Evolutionary conservation across 2,329 filamentous ascomycete species (phyloP).

Genomic region (Colletotrichum gloeosporioides): DNA sequence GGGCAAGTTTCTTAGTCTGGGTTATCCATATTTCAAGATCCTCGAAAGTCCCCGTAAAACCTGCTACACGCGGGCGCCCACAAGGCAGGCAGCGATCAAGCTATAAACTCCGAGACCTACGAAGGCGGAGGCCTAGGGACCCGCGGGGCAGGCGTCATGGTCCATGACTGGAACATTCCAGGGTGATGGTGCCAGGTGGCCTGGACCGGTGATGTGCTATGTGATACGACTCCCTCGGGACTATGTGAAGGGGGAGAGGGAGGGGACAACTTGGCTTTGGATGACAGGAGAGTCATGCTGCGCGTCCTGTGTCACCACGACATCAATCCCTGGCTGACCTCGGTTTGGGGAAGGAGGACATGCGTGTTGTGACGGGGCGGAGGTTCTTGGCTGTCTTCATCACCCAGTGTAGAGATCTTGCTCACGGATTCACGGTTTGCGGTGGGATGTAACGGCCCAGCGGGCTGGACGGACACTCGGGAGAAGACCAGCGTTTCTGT

Average conservation of each 20-base stretch:
- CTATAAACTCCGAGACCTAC: neutral
- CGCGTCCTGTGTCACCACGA: neutral
- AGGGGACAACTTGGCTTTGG: neutral
- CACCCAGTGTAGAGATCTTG: neutral
- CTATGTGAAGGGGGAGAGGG: neutral
- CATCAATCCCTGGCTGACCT: neutral
- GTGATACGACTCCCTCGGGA: neutral
- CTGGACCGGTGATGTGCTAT: slow-evolving; percentile 2
- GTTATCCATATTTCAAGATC: neutral
- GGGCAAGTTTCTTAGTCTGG: neutral
- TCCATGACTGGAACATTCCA: neutral
- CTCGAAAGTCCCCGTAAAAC: neutral
- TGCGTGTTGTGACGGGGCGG: neutral
- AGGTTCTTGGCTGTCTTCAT: neutral
- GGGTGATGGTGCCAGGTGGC: neutral
- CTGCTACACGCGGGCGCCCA: neutral
- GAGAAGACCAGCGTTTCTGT: neutral
- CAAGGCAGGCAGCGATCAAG: neutral
- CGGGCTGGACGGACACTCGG: neutral
- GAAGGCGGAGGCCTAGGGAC: neutral
- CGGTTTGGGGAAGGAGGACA: neutral
- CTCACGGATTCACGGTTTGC: neutral
- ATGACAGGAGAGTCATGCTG: slow-evolving; percentile 16
- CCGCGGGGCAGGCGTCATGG: neutral
- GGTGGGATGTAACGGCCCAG: neutral